Base-by-base conservation (phyloP, 2,329 filamentous ascomycete genomes). In the Podosphaera xanthii region DNA sequence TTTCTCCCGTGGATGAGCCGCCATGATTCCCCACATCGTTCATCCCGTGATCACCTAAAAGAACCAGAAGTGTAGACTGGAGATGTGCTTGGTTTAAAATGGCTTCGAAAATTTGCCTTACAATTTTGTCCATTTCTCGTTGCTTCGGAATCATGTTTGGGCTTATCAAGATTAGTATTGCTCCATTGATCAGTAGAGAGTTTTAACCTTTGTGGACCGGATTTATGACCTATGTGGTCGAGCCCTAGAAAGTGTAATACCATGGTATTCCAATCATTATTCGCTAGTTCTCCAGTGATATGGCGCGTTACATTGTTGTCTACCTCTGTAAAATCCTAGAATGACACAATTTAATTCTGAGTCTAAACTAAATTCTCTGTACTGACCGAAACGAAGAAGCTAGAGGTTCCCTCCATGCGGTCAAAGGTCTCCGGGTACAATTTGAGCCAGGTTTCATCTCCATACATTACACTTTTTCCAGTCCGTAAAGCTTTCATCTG, bases 1-100 rank as follows among this genome's bases (percentile, higher is more conserved):
- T 97, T 73, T 98, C 92, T 50, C 92, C 91, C 1, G 88, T 80
- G 0, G 90, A 90, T 8, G 91, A 96, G 46, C 91, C 92, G 36
- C 92, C 92, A 69, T 98, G 92, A 65, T 97, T 97, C 2, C 92
- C 92, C 30, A 87, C 92, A 65, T 97, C 91, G 65, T 97, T 98
- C 92, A 98, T 98, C n/a, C 92, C 92, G 69, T 98, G 92, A 66
- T 98, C 94, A 59, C 92, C 92, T 60, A 84, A 88, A 5, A 98
- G 72, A 2, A 98, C 82, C 53, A 98, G 77, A 1, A 98, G 73
- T 0, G 91, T 89, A 3, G 86, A 85, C 38, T 79, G 69, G 0
- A 96, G 79, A 69, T 95, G 84, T 0, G 77, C 69, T 59, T 86
- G 73, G 3, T 76, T 76, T 66, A 85, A 77, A 63, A 98, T 85